Base-by-base conservation (phyloP, 768 basidiomycete species). In the Tephrocybe sp. region DNA sequence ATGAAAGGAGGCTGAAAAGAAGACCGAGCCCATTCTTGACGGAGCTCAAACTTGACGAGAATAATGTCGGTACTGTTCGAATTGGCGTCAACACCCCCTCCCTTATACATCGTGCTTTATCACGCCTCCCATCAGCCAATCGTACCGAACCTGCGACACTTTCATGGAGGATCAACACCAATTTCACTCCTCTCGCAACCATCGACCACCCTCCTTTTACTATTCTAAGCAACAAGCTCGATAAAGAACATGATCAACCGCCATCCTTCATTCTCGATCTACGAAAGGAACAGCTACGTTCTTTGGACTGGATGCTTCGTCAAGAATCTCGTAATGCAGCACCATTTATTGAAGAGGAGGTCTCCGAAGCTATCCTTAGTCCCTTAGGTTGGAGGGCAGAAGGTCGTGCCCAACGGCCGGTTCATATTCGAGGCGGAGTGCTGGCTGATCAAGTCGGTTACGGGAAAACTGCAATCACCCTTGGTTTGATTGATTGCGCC, bases 371-470 rank as follows among this genome's bases (percentile, higher is more conserved):
- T 3, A 80, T 90, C 38, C 74, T 95, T 3, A 86, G 84, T 51
- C 84, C 92, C 44, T 71, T 97, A 11, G 90, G 92, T 6, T 98
- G 95, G 95, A 78, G 92, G 57, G 92, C 91, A n/a, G 93, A 97
- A 66, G 94, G 89, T 32, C 86, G 90, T 34, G 93, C 89, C 3
- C 83, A 89, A 56, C 71, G 93, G 27, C 80, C 86, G 0, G 78
- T 91, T 44, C 77, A 69, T 51, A 70, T 97, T 34, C 79, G 89
- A 47, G 94, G 95, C 15, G 94, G 95, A 9, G 94, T 97, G 40
- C 81, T 97, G 37, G 94, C 94, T 11, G 95, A 98, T 60, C 88
- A 95, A 70, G 95, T 98, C 52, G 95, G 95, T 43, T 98, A 98
- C 61, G 95, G 95, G 15, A 98, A 98, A 71, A 98, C 95, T 0